Percentiles rank a stretch among this genome's conserved stretches.
Conservation (phyloP, 805 yeast species). For the Cyberlindnera mississippiensis region DNA sequence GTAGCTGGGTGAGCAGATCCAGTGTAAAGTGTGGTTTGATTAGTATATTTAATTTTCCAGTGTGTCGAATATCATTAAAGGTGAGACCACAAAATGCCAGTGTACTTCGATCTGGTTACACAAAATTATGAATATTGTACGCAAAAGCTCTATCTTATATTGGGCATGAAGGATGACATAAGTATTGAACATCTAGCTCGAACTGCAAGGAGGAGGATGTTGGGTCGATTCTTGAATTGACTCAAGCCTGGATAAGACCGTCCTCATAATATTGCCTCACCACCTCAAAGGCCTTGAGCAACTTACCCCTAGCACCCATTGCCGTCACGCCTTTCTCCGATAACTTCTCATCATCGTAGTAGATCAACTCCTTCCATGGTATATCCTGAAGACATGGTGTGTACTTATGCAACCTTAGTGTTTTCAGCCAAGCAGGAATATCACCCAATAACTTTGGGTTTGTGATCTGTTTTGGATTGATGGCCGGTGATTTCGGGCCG, state of each 20-base stretch:
- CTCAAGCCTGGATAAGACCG: slow-evolving; percentile 25
- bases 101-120: too few species aligned
- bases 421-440: slow-evolving; percentile 89
- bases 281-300: slow-evolving; percentile 84
- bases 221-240: too few species aligned
- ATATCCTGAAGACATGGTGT: slow-evolving; percentile 75
- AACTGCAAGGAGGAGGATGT: too few species aligned
- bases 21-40: too few species aligned
- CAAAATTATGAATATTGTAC: too few species aligned
- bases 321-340: slow-evolving; percentile 85
- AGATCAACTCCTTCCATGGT: slow-evolving; percentile 76
- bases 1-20: too few species aligned
- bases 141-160: too few species aligned
- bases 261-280: slow-evolving; percentile 57
- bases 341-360: slow-evolving; percentile 62
- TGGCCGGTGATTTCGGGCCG: slow-evolving; percentile 38
- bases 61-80: too few species aligned
- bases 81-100: too few species aligned
- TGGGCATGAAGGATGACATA: too few species aligned
- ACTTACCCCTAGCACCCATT: slow-evolving; percentile 91
- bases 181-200: too few species aligned
- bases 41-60: too few species aligned
- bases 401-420: slow-evolving; percentile 88
- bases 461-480: slow-evolving; percentile 48
- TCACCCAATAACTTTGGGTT: slow-evolving; percentile 58